Percentiles rank a stretch among this genome's conserved stretches.
These are phyloP conservation scores for Dactylellina leptospora DNA, from an alignment of 2,329 filamentous ascomycete species.

Conservation along the genomic window DNA sequence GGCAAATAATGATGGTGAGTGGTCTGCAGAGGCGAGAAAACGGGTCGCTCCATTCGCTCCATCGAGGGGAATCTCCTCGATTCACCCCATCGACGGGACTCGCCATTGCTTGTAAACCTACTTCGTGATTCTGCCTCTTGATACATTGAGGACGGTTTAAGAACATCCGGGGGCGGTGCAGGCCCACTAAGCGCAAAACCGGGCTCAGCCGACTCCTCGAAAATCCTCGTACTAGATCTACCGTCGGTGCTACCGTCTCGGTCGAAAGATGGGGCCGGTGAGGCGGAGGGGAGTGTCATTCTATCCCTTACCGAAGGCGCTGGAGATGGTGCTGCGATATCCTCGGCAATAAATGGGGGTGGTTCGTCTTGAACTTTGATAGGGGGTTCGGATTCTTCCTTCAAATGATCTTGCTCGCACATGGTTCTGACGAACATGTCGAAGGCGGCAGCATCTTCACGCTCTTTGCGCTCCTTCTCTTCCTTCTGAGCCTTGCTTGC, in stretches of 20 bases:
- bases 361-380: background rate
- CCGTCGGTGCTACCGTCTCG: conserved; percentile 32
- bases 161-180: conserved; percentile 49
- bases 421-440: conserved; percentile 12
- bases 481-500: background rate
- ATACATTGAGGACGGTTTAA: conserved; percentile 31
- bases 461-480: background rate
- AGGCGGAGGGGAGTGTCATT: conserved; percentile 18
- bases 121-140: conserved; percentile 33
- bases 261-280: conserved; percentile 31
- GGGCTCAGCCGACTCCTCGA: conserved; percentile 30
- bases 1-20: conserved; percentile 47
- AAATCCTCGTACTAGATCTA: conserved; percentile 26
- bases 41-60: conserved; percentile 19
- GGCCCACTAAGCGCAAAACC: conserved; percentile 48
- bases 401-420: conserved; percentile 20
- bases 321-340: conserved; percentile 16
- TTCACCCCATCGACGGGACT: conserved; percentile 42
- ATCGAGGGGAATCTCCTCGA: conserved; percentile 33
- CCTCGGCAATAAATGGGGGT: background rate
- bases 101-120: conserved; percentile 37
- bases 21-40: conserved; percentile 37
- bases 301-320: conserved; percentile 7
- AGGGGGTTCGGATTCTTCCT: background rate
- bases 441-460: background rate